A percentile compares a stretch with the other conserved stretches of the same genome.
phyloP scores from a whole-genome alignment of 2,329 filamentous ascomycete species.

The Cephalotrichum gorgonifer region DNA sequence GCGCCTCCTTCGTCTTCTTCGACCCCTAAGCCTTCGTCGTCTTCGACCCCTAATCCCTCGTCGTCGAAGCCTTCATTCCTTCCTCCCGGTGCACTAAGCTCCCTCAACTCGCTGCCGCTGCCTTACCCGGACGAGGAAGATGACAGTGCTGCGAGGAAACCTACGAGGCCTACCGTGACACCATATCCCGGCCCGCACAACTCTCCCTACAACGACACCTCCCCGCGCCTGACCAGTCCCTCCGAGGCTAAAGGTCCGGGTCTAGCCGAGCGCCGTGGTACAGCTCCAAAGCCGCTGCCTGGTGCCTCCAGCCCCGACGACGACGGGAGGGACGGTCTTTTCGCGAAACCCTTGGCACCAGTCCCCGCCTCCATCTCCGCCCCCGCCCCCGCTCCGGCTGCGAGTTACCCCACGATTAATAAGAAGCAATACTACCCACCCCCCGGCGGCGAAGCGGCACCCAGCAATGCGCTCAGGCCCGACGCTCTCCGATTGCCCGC shows the following conservation, averaged over 20 bases:
- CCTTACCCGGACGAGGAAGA: slow-evolving; percentile 67
- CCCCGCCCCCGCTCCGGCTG: slow-evolving; percentile 16
- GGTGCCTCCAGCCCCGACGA: slow-evolving; percentile 69
- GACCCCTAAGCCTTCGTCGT: slow-evolving; percentile 36
- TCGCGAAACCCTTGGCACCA: slow-evolving; percentile 49
- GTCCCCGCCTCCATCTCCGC: neutral
- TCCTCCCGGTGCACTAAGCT: slow-evolving; percentile 60
- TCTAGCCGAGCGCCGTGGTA: slow-evolving; percentile 72
- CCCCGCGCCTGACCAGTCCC: slow-evolving; percentile 43
- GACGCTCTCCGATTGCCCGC: slow-evolving; percentile 25
- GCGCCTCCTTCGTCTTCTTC: slow-evolving; percentile 28
- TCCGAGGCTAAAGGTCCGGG: slow-evolving; percentile 49
- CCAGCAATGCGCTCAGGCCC: slow-evolving; percentile 11
- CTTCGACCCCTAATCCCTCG: slow-evolving; percentile 50
- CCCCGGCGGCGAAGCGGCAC: slow-evolving; percentile 28
- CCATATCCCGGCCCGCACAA: slow-evolving; percentile 33
- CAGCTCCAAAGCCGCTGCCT: slow-evolving; percentile 71
- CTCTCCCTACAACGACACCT: slow-evolving; percentile 36
- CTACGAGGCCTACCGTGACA: slow-evolving; percentile 22
- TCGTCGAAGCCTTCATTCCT: slow-evolving; percentile 49
- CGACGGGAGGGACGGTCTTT: slow-evolving; percentile 64
- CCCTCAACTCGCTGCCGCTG: slow-evolving; percentile 44
- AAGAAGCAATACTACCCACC: slow-evolving; percentile 52
- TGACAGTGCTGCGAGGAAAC: slow-evolving; percentile 20
- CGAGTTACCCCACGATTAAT: slow-evolving; percentile 38